phyloP scores from a whole-genome alignment of 208 protist genomes.

The Polymyxa betae region DNA sequence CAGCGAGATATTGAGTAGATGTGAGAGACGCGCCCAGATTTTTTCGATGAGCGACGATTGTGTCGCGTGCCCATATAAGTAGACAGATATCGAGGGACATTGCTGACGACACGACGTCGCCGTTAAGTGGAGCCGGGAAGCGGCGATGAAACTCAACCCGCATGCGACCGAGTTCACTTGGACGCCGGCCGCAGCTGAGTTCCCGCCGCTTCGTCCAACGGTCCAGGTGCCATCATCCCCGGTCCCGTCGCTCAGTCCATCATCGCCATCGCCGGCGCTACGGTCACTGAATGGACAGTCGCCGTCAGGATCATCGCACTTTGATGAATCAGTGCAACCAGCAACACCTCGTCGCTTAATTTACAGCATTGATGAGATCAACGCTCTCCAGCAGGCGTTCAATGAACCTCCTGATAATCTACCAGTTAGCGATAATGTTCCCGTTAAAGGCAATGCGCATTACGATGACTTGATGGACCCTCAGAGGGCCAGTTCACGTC shows the following conservation, averaged over 20 bases:
- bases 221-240: neutral
- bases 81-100: no score
- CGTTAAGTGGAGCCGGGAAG: no score
- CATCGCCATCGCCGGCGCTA: neutral
- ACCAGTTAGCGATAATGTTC: neutral
- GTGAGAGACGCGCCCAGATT: no score
- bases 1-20: no score
- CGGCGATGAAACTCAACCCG: slow-evolving; percentile 16
- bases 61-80: no score
- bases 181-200: neutral
- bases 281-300: neutral
- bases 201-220: neutral
- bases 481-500: neutral
- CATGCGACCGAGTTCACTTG: neutral
- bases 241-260: neutral
- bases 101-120: no score
- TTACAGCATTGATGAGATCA: neutral
- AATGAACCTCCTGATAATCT: neutral
- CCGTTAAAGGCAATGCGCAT: neutral
- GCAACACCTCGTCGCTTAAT: neutral
- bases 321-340: neutral
- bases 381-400: neutral
- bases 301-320: neutral
- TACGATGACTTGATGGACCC: slow-evolving; percentile 1
- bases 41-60: no score